Conservation (phyloP, 1,139 yeast species). For the Nematodospora anomalae region DNA sequence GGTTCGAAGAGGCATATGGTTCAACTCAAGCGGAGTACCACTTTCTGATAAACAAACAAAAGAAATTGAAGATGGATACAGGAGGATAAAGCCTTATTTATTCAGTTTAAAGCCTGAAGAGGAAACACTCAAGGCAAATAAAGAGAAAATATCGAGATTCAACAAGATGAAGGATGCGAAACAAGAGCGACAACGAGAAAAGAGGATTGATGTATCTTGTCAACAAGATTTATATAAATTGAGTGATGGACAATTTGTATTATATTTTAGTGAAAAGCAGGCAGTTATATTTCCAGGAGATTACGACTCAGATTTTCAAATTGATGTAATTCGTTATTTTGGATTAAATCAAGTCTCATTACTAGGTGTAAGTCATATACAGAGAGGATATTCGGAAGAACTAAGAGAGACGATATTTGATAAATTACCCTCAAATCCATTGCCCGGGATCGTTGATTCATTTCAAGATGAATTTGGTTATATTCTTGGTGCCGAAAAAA, state of each 20-base stretch:
- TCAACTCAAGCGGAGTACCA: conserved; percentile 61
- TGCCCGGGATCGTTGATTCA: conserved; percentile 33
- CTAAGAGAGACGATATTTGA: conserved; percentile 30
- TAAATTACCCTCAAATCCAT: conserved; percentile 27
- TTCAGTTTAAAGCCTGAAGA: conserved; percentile 19
- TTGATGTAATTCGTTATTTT: conserved; percentile 40
- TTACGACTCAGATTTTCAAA: conserved; percentile 34
- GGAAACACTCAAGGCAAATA: conserved; percentile 12
- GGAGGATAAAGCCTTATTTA: conserved; percentile 31
- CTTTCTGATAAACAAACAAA: conserved; percentile 50
- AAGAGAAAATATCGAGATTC: conserved; percentile 24
- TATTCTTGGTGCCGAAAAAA: conserved; percentile 17
- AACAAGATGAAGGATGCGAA: conserved; percentile 17
- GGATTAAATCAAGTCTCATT: conserved; percentile 34
- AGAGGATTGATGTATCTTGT: conserved; percentile 18
- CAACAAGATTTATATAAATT: conserved; percentile 34
- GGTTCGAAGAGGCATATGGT: conserved; percentile 87
- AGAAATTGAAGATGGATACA: conserved; percentile 60
- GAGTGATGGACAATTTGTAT: conserved; percentile 30
- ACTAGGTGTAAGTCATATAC: conserved; percentile 37
- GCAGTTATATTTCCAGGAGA: conserved; percentile 43
- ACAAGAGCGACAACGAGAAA: conserved; percentile 8
- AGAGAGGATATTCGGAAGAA: conserved; percentile 38
- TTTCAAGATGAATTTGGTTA: conserved; percentile 31
- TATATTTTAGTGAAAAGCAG: conserved; percentile 32